phyloP scores from a whole-genome alignment of 2,329 filamentous ascomycete genomes.

The Fusarium luffae region DNA sequence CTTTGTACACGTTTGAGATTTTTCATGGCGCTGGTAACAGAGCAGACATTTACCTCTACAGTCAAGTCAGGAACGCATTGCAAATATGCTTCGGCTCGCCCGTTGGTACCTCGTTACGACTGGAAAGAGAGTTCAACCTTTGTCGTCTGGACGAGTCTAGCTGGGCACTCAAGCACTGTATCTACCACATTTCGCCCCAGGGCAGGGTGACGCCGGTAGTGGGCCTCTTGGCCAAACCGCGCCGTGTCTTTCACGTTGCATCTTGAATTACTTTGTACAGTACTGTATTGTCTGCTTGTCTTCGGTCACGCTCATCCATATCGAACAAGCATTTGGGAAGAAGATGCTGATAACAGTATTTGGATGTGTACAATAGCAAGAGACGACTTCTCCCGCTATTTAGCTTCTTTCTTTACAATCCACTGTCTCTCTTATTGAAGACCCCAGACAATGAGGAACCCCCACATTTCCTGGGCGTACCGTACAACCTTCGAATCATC shows the following conservation, averaged over 20 bases:
- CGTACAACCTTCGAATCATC: slow-evolving; percentile 31
- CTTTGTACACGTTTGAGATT: not conserved
- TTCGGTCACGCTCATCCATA: slow-evolving; percentile 7
- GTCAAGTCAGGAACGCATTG: slow-evolving; percentile 29
- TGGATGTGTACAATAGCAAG: not conserved
- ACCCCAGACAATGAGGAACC: slow-evolving; percentile 30
- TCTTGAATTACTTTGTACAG: slow-evolving; percentile 17
- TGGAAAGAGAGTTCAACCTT: slow-evolving; percentile 34
- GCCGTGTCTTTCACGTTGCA: slow-evolving; percentile 32
- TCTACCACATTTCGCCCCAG: slow-evolving; percentile 26
- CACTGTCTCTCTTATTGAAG: slow-evolving; percentile 8
- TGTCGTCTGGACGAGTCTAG: slow-evolving; percentile 26
- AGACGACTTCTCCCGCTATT: not conserved
- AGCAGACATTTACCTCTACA: not conserved
- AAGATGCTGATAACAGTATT: not conserved
- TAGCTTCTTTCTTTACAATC: not conserved
- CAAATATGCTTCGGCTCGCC: slow-evolving; percentile 18
- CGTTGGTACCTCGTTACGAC: slow-evolving; percentile 20
- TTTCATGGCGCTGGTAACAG: not conserved
- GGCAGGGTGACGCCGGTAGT: slow-evolving; percentile 37
- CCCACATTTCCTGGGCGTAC: slow-evolving; percentile 27
- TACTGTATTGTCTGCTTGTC: not conserved
- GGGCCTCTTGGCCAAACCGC: slow-evolving; percentile 38
- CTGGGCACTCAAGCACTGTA: not conserved
- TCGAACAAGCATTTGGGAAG: not conserved